Evolutionary conservation across 2,329 filamentous ascomycete genomes (phyloP), one percentile per base, ranked within the genome.

Genomic region (Parafenestella ontariensis): DNA sequence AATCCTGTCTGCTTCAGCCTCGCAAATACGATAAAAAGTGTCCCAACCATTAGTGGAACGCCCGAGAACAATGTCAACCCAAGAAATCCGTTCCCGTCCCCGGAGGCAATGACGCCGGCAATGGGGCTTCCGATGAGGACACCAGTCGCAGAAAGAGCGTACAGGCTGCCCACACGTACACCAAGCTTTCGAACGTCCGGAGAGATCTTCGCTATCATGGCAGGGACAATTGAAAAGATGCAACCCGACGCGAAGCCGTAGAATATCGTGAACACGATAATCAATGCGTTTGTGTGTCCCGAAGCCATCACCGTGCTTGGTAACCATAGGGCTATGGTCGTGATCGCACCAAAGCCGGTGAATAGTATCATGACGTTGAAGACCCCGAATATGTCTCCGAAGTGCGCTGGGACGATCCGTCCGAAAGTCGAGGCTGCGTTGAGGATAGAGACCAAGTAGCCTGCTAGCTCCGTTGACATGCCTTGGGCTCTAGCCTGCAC

Each of bases 181-280:
- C 89, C 89, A 36, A 91, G 88, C 72, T 91, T 80, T 10, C 26
- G 26, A 26, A 83, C 78, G 36, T 91, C 81, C 49, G 89, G 84
- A 2, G 85, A 87, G 57, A 91, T 88, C 64, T 90, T 87, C 1
- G 87, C 88, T 21, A 91, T 77, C 20, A 89, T 76, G 0, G 87
- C 83, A 0, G 88, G 87, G 21, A 78, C 79, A 26, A 90, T 76
- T 0, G 83, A 84, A 41, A 90, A 83, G 62, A 85, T 88, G 1
- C 85, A 84, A 17, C 88, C 89, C 0, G 86, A 88, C 5, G 81
- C 81, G 68, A 90, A 89, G 17, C 89, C 89, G 26, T 59, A 70
- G 46, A 77, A 74, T 0, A 69, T 71, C 3, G 70, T 57, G 49
- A 70, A 78, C 37, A 64, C 56, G 17, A 76, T 69, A 40, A 73